Conservation (phyloP, 768 basidiomycete species). For the Rhizopogon rudus region DNA sequence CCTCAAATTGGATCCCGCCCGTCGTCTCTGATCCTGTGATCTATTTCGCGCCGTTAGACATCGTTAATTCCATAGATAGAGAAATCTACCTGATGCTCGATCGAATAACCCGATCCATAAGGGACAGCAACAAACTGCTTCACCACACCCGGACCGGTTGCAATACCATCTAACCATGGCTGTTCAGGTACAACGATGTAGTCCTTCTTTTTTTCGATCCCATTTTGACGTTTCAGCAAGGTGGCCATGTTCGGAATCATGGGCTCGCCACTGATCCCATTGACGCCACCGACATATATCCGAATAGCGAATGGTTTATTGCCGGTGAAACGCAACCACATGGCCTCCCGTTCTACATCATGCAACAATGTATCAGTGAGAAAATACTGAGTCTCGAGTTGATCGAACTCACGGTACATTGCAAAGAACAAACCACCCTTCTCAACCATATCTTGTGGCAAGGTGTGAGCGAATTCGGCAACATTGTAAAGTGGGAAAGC, state of each 20-base stretch:
- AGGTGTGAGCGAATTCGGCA: conserved; percentile 4
- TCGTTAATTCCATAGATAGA: not conserved
- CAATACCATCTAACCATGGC: conserved; percentile 16
- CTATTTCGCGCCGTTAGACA: not conserved
- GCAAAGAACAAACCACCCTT: conserved; percentile 25
- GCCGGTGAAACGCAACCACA: conserved; percentile 23
- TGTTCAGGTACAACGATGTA: conserved; percentile 7
- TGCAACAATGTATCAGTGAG: conserved; percentile 8
- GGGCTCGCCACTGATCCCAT: conserved; percentile 22
- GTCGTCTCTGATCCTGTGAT: not conserved
- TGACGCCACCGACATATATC: conserved; percentile 23
- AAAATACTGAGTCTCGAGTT: not conserved
- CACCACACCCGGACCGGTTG: conserved; percentile 13
- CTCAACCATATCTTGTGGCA: conserved; percentile 14
- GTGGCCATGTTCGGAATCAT: not conserved
- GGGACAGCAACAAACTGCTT: conserved; percentile 16
- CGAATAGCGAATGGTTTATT: conserved; percentile 15
- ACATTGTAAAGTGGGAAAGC: conserved; percentile 11
- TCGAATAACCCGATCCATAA: conserved; percentile 17
- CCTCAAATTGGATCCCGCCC: conserved; percentile 11
- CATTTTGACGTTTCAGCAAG: not conserved
- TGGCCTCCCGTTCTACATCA: conserved; percentile 23
- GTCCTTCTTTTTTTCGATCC: conserved; percentile 14
- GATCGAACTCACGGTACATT: conserved; percentile 3
- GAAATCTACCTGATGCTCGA: conserved; percentile 13